Evolutionary conservation across 2,329 filamentous ascomycete genomes (phyloP).

Genomic region (Mycosphaerella arachidis): DNA sequence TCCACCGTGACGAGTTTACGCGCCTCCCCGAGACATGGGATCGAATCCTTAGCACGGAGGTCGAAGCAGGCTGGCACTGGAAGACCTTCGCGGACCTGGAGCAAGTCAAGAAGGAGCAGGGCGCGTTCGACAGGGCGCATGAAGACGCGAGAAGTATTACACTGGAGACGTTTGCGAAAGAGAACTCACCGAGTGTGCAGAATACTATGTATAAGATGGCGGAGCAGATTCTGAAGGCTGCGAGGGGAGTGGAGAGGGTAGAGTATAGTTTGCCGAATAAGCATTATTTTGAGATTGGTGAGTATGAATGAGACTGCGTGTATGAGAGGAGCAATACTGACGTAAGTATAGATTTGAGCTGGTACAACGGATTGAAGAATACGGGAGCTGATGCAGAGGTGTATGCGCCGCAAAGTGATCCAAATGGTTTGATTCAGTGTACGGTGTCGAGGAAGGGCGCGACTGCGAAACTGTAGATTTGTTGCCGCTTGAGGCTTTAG

Average conservation of each 20-base stretch:
- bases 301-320: conserved; percentile 35
- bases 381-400: conserved; percentile 94
- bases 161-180: conserved; percentile 84
- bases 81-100: conserved; percentile 61
- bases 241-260: conserved; percentile 66
- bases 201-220: conserved; percentile 99
- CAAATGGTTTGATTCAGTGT: conserved; percentile 94
- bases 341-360: conserved; percentile 68
- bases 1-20: conserved; percentile 89
- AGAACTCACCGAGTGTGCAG: conserved; percentile 90
- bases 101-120: conserved; percentile 60
- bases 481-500: not conserved
- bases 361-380: conserved; percentile 94
- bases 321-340: conserved; percentile 12
- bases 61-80: conserved; percentile 86
- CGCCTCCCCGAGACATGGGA: conserved; percentile 88
- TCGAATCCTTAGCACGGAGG: conserved; percentile 88
- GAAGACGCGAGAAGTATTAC: conserved; percentile 74
- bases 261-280: conserved; percentile 91
- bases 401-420: conserved; percentile 85
- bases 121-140: conserved; percentile 75
- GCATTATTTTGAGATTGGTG: conserved; percentile 95
- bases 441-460: conserved; percentile 63
- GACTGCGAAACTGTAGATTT: conserved; percentile 22
- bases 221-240: conserved; percentile 73